Evolutionary conservation across 163 green algal species (phyloP).

Genomic region (Chloromonas sp.): DNA sequence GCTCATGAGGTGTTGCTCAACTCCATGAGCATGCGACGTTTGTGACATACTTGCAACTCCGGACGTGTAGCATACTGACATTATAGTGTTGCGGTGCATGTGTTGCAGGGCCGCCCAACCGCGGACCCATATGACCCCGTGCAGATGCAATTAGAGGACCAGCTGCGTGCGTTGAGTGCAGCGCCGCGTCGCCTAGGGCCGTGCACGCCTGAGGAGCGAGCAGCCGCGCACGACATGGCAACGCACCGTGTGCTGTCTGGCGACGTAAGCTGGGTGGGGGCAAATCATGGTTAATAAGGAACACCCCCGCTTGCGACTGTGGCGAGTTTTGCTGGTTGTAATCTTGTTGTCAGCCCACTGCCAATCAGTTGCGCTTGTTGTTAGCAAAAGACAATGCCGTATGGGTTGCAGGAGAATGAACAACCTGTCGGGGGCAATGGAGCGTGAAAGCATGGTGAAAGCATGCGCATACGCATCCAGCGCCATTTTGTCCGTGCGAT

Average conservation of each 20-base stretch:
- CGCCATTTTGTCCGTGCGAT: no score
- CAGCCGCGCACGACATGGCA: not conserved
- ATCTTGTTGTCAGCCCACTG: no score
- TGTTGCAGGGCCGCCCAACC: constrained; percentile 32
- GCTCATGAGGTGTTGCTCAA: not conserved
- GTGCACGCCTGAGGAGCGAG: constrained; percentile 19
- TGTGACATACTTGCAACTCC: not conserved
- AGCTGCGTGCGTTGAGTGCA: constrained; percentile 27
- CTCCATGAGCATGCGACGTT: not conserved
- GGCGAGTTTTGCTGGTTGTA: no score
- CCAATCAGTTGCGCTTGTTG: no score
- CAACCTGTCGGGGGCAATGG: no score
- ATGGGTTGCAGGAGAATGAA: no score
- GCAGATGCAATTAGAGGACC: constrained; percentile 22
- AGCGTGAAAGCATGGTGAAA: no score
- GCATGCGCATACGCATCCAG: no score
- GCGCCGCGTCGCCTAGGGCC: constrained; percentile 23
- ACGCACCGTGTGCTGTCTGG: constrained; percentile 2
- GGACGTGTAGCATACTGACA: not conserved
- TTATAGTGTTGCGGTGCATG: not conserved
- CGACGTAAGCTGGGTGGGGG: constrained; percentile 7
- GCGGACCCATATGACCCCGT: constrained; percentile 32
- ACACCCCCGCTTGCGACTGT: no score
- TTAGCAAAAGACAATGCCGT: no score
- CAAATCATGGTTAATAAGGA: no score